Base-by-base conservation (phyloP, 192 early-diverging fungal species). In the Coemansia sp. region DNA sequence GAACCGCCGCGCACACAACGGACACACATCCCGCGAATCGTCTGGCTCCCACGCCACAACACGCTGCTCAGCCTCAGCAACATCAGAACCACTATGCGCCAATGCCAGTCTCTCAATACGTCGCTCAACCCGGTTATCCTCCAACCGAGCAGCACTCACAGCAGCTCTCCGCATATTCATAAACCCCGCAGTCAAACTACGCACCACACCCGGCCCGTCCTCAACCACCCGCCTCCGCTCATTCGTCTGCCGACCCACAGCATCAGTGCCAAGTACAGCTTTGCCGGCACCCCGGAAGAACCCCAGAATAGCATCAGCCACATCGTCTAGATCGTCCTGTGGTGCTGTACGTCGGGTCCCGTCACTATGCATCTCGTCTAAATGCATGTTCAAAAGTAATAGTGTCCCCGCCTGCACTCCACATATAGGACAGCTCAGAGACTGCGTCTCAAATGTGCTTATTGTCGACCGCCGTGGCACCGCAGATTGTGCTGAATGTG, bases 41-140 rank as follows among this genome's bases (percentile, higher is more conserved):
- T 82, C 76, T 16, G 66, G 50, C 50, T 82, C 68, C 84, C 80
- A 82, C 13, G 40, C 61, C 4, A 82, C 80, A 20, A 82, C 71
- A 24, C 61, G n/a, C 47, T 82, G 75, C 63, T 82, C 84, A 10
- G 76, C 75, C 13, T 50, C 62, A 50, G 73, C 70, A 13, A 75
- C 37, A 24, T 53, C 50, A 2, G 6, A 22, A 27, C 64, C 9
- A 38, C 40, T 10, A 27, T 76, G 74, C 3, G 52, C 74, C 13
- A 68, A 11, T 3, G 73, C 71, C 43, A 92, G 82, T 64, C 88
- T 87, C 78, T 93, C 92, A 30, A 93, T 68, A 3, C 92, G 83
- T 68, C 90, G 88, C 67, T 92, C 90, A 3, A 91, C 73, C 38
- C 89, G 79, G 65, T 91, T 93, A 4, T 85, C 85, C 60, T 91